phyloP scores from a whole-genome alignment of 441 rosid genomes.

The Rhodomyrtus psidioides region DNA sequence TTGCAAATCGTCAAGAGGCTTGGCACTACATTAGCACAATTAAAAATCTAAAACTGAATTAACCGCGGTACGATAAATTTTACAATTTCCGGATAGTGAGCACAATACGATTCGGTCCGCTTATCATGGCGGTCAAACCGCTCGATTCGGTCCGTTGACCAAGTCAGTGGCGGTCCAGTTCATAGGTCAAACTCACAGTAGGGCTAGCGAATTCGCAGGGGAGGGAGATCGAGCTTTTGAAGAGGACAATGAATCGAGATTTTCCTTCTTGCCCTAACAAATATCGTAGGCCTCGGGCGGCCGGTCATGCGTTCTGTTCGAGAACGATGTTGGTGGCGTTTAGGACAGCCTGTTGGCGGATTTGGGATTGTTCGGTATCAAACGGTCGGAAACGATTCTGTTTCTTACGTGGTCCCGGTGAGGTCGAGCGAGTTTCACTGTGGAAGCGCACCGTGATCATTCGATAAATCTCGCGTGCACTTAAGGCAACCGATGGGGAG shows the following conservation, averaged over 20 bases:
- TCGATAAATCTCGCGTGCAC: neutral
- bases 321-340: neutral
- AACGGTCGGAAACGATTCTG: accelerated
- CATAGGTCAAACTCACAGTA: neutral
- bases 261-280: too few species aligned
- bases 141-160: neutral
- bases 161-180: neutral
- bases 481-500: too few species aligned
- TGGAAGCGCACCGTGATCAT: neutral
- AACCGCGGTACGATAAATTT: too few species aligned
- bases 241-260: too few species aligned
- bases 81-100: too few species aligned
- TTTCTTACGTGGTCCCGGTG: neutral
- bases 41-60: too few species aligned
- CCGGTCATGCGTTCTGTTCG: neutral
- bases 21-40: too few species aligned
- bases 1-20: too few species aligned
- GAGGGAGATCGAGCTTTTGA: too few species aligned
- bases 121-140: neutral
- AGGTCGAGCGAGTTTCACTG: accelerated
- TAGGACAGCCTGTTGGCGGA: neutral
- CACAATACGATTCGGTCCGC: neutral
- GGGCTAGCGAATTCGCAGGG: neutral
- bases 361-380: neutral
- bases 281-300: neutral